These are phyloP conservation scores for Suillus variegatus DNA, from an alignment of 768 basidiomycete species.

Conservation along the genomic window DNA sequence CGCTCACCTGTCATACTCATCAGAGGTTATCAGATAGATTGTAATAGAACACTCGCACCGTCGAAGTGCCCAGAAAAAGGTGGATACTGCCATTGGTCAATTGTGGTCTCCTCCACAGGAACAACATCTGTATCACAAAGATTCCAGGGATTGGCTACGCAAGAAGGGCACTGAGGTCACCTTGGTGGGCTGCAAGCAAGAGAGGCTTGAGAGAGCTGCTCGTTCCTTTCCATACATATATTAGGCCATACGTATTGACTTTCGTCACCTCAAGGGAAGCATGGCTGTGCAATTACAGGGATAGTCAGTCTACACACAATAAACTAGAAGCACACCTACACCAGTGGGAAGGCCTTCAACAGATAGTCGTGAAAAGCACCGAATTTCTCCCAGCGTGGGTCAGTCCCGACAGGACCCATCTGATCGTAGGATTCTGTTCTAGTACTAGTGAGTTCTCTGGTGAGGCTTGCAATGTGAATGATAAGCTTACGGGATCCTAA, in stretches of 20 bases:
- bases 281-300: slow-evolving; percentile 38
- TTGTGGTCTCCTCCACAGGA: slow-evolving; percentile 58
- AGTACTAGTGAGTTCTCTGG: slow-evolving; percentile 12
- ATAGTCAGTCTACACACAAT: background rate
- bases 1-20: slow-evolving; percentile 27
- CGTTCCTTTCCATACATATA: slow-evolving; percentile 60
- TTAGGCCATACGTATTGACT: slow-evolving; percentile 63
- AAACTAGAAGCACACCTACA: slow-evolving; percentile 36
- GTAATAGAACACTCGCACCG: slow-evolving; percentile 33
- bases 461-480: background rate
- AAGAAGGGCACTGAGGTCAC: slow-evolving; percentile 28
- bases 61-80: slow-evolving; percentile 67
- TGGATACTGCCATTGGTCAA: slow-evolving; percentile 58
- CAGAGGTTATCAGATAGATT: background rate
- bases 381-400: slow-evolving; percentile 58
- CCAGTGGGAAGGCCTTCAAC: slow-evolving; percentile 57
- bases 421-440: slow-evolving; percentile 56
- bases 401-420: slow-evolving; percentile 49
- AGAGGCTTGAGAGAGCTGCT: slow-evolving; percentile 53
- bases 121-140: slow-evolving; percentile 54
- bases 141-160: background rate
- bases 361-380: slow-evolving; percentile 58
- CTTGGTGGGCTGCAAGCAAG: slow-evolving; percentile 55
- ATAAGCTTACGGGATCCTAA: slow-evolving; percentile 39
- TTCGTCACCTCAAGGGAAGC: slow-evolving; percentile 50